phyloP scores from a whole-genome alignment of 148 eudicot genomes.

The Rhododendron ferrugineum region DNA sequence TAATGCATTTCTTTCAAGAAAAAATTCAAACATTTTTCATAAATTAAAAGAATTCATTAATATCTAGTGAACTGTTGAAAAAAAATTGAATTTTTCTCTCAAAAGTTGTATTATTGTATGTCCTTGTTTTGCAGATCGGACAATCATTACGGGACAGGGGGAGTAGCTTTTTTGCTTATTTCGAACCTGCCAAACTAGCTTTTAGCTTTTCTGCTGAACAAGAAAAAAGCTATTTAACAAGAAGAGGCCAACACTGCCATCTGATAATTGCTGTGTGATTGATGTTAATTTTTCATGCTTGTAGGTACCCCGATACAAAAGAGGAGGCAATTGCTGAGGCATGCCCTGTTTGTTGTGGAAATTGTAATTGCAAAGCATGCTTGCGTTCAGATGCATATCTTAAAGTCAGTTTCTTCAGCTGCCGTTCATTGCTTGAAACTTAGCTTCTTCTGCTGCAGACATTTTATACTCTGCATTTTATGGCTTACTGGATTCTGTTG shows the following conservation, averaged over 20 bases:
- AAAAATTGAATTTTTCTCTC: too few relatives aligned
- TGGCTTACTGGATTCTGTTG: background rate
- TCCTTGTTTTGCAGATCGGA: too few relatives aligned
- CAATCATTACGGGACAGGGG: too few relatives aligned
- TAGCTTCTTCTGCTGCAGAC: background rate
- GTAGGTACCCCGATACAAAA: slow-evolving; percentile 39
- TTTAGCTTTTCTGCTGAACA: background rate
- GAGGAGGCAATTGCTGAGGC: slow-evolving; percentile 34
- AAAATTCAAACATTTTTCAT: too few relatives aligned
- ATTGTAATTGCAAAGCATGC: slow-evolving; percentile 52
- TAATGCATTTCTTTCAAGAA: too few relatives aligned
- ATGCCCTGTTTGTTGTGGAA: slow-evolving; percentile 46
- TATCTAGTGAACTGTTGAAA: too few relatives aligned
- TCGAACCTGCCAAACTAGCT: background rate
- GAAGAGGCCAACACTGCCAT: background rate
- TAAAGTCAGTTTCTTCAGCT: slow-evolving; percentile 13
- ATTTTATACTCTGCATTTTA: background rate
- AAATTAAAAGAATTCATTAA: too few relatives aligned
- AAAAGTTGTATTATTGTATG: too few relatives aligned
- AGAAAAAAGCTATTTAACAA: background rate
- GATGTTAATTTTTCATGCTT: background rate
- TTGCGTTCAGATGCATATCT: slow-evolving; percentile 13
- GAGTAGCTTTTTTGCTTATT: background rate
- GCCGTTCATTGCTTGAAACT: background rate
- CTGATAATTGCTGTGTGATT: background rate